phyloP scores from a whole-genome alignment of 352 stramenopile genomes.

The Pythium monospermum region DNA sequence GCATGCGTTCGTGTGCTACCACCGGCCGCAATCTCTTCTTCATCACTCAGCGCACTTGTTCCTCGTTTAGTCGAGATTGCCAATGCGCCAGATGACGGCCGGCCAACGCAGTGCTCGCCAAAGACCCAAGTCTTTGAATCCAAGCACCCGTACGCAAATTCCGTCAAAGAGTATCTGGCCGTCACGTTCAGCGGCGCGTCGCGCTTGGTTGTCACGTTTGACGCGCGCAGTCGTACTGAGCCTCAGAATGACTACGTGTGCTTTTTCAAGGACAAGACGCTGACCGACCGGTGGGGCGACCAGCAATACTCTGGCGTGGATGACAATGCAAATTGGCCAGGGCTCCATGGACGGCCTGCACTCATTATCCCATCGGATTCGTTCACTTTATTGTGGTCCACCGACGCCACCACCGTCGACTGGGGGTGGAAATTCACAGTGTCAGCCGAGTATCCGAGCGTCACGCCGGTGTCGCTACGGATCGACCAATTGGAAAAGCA shows the following conservation, averaged over 20 bases:
- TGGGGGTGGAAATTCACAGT: slow-evolving; percentile 87
- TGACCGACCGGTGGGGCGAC: slow-evolving; percentile 56
- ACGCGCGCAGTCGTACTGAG: slow-evolving; percentile 58
- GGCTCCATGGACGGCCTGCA: slow-evolving; percentile 40
- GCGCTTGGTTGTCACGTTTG: slow-evolving; percentile 65
- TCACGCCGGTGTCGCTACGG: slow-evolving; percentile 37
- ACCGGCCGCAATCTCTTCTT: not conserved
- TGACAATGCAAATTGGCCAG: slow-evolving; percentile 78
- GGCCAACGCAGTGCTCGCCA: slow-evolving; percentile 40
- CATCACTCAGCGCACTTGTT: not conserved
- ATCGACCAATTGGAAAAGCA: slow-evolving; percentile 56
- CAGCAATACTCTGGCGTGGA: slow-evolving; percentile 64
- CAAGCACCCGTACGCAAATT: slow-evolving; percentile 82
- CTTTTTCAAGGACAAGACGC: slow-evolving; percentile 81
- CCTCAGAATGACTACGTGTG: slow-evolving; percentile 73
- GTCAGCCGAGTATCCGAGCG: slow-evolving; percentile 45
- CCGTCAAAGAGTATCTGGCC: slow-evolving; percentile 72
- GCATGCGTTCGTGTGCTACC: slow-evolving; percentile 1
- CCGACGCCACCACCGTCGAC: slow-evolving; percentile 82
- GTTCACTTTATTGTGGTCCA: slow-evolving; percentile 83
- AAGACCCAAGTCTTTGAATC: slow-evolving; percentile 76
- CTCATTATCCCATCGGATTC: slow-evolving; percentile 73
- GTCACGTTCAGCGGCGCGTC: slow-evolving; percentile 70
- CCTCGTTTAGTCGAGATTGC: slow-evolving; percentile 39
- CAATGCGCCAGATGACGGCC: slow-evolving; percentile 34